Percentiles rank a stretch among this genome's conserved stretches.
phyloP scores from a whole-genome alignment of 768 basidiomycete species.

The Xerocomus potaroensis region DNA sequence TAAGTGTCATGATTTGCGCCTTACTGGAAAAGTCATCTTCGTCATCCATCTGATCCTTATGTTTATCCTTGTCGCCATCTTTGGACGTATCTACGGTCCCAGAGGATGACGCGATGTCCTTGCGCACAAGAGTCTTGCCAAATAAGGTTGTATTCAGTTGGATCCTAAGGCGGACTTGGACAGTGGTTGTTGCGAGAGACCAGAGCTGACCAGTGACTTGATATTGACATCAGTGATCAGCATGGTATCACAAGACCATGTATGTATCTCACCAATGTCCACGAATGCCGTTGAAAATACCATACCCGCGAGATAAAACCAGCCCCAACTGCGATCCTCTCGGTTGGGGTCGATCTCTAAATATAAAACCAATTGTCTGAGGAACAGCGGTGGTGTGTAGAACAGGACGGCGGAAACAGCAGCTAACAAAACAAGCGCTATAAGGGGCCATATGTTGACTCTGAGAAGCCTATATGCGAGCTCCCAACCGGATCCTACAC shows the following conservation, averaged over 20 bases:
- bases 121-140: conserved; percentile 80
- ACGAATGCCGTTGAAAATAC: conserved; percentile 41
- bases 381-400: conserved; percentile 61
- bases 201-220: conserved; percentile 67
- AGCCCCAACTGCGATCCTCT: conserved; percentile 63
- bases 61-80: conserved; percentile 17
- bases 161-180: conserved; percentile 67
- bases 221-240: conserved; percentile 6
- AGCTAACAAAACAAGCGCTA: conserved; percentile 46
- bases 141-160: conserved; percentile 85
- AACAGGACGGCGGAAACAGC: conserved; percentile 55
- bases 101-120: conserved; percentile 73
- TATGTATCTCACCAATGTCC: conserved; percentile 37
- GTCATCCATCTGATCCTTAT: conserved; percentile 16
- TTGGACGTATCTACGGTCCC: conserved; percentile 25
- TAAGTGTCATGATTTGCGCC: conserved; percentile 88
- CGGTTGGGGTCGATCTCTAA: conserved; percentile 60
- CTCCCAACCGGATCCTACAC: conserved; percentile 58
- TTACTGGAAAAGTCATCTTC: conserved; percentile 64
- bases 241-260: background rate
- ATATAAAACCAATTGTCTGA: conserved; percentile 57
- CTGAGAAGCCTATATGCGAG: conserved; percentile 58
- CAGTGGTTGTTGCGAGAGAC: conserved; percentile 61
- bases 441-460: conserved; percentile 46
- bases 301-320: conserved; percentile 59